A percentile compares a stretch with the other conserved stretches of the same genome.
phyloP scores from a whole-genome alignment of 2,329 filamentous ascomycete species.

The Ophiostoma piceae region DNA sequence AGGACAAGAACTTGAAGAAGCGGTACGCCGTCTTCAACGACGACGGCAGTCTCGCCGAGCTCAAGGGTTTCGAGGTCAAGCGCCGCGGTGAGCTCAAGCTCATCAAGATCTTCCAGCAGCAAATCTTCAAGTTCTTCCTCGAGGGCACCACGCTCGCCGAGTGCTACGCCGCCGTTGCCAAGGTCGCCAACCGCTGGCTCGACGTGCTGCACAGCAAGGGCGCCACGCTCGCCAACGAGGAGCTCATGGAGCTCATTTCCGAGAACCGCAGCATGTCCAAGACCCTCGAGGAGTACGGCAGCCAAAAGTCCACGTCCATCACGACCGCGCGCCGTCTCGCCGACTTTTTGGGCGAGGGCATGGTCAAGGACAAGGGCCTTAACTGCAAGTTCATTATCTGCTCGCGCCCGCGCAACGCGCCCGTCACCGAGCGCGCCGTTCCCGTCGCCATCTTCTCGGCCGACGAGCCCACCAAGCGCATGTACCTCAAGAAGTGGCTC shows the following conservation, averaged over 20 bases:
- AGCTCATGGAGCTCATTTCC: constrained; percentile 98
- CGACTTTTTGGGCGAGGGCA: constrained; percentile 94
- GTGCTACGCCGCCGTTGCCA: constrained; percentile 86
- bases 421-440: constrained; percentile 89
- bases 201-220: constrained; percentile 90
- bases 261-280: constrained; percentile 99
- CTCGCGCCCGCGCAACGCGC: constrained; percentile 74
- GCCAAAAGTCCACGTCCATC: constrained; percentile 97
- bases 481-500: constrained; percentile 91
- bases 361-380: constrained; percentile 98
- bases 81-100: constrained; percentile 95
- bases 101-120: constrained; percentile 99
- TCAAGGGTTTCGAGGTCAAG: constrained; percentile 98
- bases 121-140: constrained; percentile 99
- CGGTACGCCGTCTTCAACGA: constrained; percentile 98
- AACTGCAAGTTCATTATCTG: constrained; percentile 99
- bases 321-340: constrained; percentile 92
- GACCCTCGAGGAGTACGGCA: constrained; percentile 90
- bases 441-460: constrained; percentile 97
- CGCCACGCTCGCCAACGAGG: constrained; percentile 85
- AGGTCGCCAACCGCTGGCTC: constrained; percentile 92
- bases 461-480: constrained; percentile 78
- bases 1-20: constrained; percentile 99
- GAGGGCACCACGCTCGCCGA: constrained; percentile 82
- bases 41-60: constrained; percentile 86